phyloP scores from a whole-genome alignment of 495 filamentous ascomycete species.

The Penicillium herquei region DNA sequence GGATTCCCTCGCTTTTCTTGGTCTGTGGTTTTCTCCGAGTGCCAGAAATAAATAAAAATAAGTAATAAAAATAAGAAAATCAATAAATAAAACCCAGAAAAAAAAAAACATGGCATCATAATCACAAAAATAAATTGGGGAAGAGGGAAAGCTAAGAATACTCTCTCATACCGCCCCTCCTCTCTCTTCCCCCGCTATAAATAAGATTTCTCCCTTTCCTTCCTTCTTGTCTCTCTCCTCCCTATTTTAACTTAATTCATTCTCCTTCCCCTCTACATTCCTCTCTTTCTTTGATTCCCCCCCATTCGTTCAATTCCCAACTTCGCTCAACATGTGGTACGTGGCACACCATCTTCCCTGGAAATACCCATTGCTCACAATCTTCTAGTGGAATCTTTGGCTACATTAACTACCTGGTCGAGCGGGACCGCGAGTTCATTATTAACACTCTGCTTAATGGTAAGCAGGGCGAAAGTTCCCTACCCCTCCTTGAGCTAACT shows the following conservation, averaged over 20 bases:
- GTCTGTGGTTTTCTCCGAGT: too few relatives aligned
- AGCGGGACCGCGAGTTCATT: constrained; percentile 94
- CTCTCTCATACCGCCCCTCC: constrained; percentile 21
- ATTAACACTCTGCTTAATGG: constrained; percentile 95
- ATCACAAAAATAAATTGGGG: too few relatives aligned
- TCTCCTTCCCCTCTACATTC: constrained; percentile 7
- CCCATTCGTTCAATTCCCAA: constrained; percentile 4
- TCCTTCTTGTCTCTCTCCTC: not conserved
- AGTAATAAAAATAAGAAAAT: not conserved
- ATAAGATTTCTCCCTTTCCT: constrained; percentile 19
- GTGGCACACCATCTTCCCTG: constrained; percentile 14
- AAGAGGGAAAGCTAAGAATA: constrained; percentile 10
- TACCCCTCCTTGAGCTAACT: constrained; percentile 3
- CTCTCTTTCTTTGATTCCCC: constrained; percentile 1
- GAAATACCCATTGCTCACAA: not conserved
- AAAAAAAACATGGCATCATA: not conserved
- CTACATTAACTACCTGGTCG: constrained; percentile 87
- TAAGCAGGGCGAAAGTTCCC: constrained; percentile 34
- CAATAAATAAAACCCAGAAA: constrained; percentile 1
- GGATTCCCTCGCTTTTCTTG: constrained; percentile 1
- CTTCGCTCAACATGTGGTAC: constrained; percentile 37
- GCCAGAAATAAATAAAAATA: too few relatives aligned
- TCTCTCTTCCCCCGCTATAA: constrained; percentile 24
- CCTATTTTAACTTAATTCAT: constrained; percentile 4
- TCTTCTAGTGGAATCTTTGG: constrained; percentile 89